A percentile compares a stretch with the other conserved stretches of the same genome.
These are phyloP conservation scores for Diaporthe nobilis DNA, from an alignment of 2,329 filamentous ascomycete species.

Conservation along the genomic window DNA sequence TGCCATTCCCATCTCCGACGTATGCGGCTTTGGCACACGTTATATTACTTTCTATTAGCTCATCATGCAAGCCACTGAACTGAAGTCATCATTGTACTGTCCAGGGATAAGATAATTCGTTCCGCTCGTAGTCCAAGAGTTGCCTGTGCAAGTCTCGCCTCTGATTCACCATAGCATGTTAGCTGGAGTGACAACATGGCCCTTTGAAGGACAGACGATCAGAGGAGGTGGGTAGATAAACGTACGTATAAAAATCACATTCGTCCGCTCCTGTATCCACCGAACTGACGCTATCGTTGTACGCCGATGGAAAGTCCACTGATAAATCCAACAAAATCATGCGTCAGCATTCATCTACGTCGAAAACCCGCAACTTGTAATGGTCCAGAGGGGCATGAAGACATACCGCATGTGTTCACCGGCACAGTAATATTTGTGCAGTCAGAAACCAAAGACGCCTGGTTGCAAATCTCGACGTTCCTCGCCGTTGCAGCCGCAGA, in stretches of 20 bases:
- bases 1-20: neutral
- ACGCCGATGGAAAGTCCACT: slow-evolving; percentile 20
- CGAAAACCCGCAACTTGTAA: neutral
- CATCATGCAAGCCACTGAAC: slow-evolving; percentile 18
- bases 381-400: accelerated
- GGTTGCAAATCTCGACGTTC: slow-evolving; percentile 33
- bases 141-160: slow-evolving; percentile 17
- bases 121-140: slow-evolving; percentile 26
- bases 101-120: slow-evolving; percentile 31
- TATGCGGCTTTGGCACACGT: neutral
- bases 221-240: too few relatives aligned
- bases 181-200: neutral
- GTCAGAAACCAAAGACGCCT: slow-evolving; percentile 19
- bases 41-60: neutral
- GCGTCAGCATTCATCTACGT: neutral
- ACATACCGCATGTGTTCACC: slow-evolving; percentile 33
- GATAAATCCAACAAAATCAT: neutral
- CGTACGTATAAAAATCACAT: slow-evolving; percentile 33
- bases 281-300: slow-evolving; percentile 32
- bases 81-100: slow-evolving; percentile 27
- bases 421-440: slow-evolving; percentile 33
- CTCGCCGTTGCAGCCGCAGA: slow-evolving; percentile 14
- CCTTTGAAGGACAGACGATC: neutral
- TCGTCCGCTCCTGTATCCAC: slow-evolving; percentile 25
- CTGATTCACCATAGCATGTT: neutral